A percentile compares a stretch with the other conserved stretches of the same genome.
Evolutionary conservation across 1,139 yeast genomes (phyloP).

Genomic region (Komagataea norvegica): DNA sequence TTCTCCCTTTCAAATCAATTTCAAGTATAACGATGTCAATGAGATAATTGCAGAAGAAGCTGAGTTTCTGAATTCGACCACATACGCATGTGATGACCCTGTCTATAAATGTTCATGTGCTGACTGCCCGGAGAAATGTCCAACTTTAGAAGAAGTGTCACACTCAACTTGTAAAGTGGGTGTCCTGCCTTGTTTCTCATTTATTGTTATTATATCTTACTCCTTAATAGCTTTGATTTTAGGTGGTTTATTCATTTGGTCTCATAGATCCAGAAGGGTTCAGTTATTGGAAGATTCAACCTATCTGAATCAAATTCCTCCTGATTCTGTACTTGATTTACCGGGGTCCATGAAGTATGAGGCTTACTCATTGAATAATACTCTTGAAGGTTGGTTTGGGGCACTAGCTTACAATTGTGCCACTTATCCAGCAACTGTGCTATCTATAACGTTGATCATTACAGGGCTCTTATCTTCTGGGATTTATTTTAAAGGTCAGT

Average conservation of each 20-base stretch:
- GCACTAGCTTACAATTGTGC: conserved; percentile 55
- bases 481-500: conserved; percentile 42
- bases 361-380: conserved; percentile 39
- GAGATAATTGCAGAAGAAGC: conserved; percentile 3
- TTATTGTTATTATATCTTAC: conserved; percentile 54
- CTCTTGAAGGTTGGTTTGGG: conserved; percentile 42
- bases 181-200: conserved; percentile 66
- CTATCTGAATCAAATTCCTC: conserved; percentile 11
- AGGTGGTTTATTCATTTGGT: conserved; percentile 34
- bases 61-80: conserved; percentile 25
- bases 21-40: conserved; percentile 41
- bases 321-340: conserved; percentile 16
- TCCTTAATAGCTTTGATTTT: conserved; percentile 37
- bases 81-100: conserved; percentile 50
- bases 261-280: conserved; percentile 17
- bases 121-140: conserved; percentile 83
- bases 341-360: conserved; percentile 23
- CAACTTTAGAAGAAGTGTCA: conserved; percentile 47
- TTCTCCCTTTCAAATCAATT: conserved; percentile 91
- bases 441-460: conserved; percentile 41
- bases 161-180: conserved; percentile 52
- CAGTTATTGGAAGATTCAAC: conserved; percentile 25
- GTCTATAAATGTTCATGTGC: conserved; percentile 79
- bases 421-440: conserved; percentile 49
- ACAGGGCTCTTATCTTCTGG: conserved; percentile 51